A percentile compares a stretch with the other conserved stretches of the same genome.
Conservation (phyloP, 2,329 filamentous ascomycete genomes). For the Apiospora pterosperma region DNA sequence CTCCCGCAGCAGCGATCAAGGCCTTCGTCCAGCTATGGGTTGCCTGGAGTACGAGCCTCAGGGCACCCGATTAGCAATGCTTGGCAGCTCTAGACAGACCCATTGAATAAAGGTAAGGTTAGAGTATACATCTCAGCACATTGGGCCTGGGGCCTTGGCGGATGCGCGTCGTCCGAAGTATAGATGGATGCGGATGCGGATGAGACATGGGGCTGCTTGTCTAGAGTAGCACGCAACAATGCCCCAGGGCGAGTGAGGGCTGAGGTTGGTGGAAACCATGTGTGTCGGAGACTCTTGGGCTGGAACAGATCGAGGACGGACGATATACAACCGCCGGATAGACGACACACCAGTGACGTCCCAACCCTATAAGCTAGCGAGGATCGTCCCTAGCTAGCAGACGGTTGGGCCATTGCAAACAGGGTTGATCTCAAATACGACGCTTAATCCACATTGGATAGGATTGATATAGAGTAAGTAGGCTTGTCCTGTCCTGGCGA, state of each 20-base stretch:
- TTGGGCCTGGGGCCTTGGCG: neutral
- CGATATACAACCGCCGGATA: neutral
- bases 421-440: neutral
- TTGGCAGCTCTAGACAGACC: neutral
- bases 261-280: neutral
- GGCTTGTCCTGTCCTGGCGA: neutral
- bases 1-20: neutral
- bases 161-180: neutral
- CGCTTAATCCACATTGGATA: neutral
- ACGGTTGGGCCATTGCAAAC: neutral
- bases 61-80: neutral
- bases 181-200: neutral
- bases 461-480: neutral
- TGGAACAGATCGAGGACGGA: slow-evolving; percentile 1
- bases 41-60: neutral
- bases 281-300: neutral
- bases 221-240: neutral
- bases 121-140: neutral
- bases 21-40: neutral
- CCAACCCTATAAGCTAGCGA: neutral
- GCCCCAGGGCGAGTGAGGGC: neutral
- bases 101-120: slow-evolving; percentile 3
- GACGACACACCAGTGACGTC: neutral
- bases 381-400: neutral
- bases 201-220: neutral